Percentiles rank a stretch among this genome's conserved stretches.
These are phyloP conservation scores for Globisporangium nagaii DNA, from an alignment of 352 stramenopile genomes.

Conservation along the genomic window DNA sequence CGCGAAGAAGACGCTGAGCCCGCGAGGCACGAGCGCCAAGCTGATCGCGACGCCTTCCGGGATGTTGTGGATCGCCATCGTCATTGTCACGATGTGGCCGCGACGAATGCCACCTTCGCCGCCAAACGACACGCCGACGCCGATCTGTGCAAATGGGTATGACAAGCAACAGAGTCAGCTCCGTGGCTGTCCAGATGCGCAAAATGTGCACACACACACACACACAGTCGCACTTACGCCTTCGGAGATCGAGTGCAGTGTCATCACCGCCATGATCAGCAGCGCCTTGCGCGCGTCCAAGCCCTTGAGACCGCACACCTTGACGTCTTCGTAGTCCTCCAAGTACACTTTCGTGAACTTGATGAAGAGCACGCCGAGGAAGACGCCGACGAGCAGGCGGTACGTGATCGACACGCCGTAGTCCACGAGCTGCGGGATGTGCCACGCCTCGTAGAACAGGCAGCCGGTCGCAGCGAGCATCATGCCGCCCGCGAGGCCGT, in stretches of 20 bases:
- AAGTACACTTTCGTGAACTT: conserved; percentile 93
- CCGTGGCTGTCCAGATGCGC: no score
- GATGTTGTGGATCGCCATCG: conserved; percentile 98
- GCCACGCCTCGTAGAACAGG: conserved; percentile 92
- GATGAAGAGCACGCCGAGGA: conserved; percentile 96
- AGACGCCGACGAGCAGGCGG: conserved; percentile 84
- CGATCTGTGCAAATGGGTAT: conserved; percentile 62
- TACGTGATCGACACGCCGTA: conserved; percentile 67
- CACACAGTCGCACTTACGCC: conserved; percentile 75
- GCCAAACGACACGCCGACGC: conserved; percentile 97
- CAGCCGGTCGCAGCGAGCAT: conserved; percentile 96
- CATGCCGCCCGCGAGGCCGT: conserved; percentile 95
- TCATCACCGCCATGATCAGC: conserved; percentile 99
- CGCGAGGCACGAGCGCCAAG: conserved; percentile 92
- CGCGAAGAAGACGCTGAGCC: conserved; percentile 84
- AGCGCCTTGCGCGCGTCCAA: conserved; percentile 91
- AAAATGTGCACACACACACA: no score
- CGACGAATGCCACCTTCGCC: conserved; percentile 90
- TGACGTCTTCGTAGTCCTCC: conserved; percentile 93
- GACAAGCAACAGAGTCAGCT: background rate
- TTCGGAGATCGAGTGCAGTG: conserved; percentile 97
- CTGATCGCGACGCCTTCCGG: conserved; percentile 95
- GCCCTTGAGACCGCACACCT: conserved; percentile 72
- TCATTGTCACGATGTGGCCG: conserved; percentile 96
- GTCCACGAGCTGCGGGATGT: conserved; percentile 63